Percentiles rank a stretch among this genome's conserved stretches.
phyloP scores from a whole-genome alignment of 2,329 filamentous ascomycete species.

The Alternaria sp. region DNA sequence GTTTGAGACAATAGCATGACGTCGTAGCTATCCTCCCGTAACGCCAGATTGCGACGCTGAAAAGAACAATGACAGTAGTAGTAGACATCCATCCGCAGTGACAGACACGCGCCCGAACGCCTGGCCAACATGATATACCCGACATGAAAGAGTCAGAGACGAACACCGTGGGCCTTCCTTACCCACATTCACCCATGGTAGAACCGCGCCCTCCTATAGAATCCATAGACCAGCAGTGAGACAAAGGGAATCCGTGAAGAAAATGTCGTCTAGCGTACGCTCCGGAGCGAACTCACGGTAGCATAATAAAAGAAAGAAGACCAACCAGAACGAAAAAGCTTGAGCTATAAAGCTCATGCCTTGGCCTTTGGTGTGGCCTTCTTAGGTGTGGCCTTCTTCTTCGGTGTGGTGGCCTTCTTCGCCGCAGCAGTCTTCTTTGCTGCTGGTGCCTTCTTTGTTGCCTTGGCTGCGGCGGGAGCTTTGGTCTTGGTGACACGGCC shows the following conservation, averaged over 20 bases:
- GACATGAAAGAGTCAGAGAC: conserved; percentile 21
- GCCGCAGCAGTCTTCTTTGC: conserved; percentile 48
- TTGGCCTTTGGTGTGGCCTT: conserved; percentile 53
- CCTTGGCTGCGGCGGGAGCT: conserved; percentile 48
- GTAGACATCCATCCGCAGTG: conserved; percentile 3
- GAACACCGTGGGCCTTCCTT: conserved; percentile 25
- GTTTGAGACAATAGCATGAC: conserved; percentile 29
- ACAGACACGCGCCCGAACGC: conserved; percentile 32
- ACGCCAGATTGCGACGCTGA: conserved; percentile 11
- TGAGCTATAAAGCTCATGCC: conserved; percentile 36
- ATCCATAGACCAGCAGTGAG: conserved; percentile 26
- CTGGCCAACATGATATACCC: conserved; percentile 35
- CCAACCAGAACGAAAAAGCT: conserved; percentile 36
- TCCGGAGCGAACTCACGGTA: conserved; percentile 18
- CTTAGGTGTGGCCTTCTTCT: conserved; percentile 60
- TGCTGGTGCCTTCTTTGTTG: conserved; percentile 49
- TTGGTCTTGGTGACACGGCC: conserved; percentile 81
- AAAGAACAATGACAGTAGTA: conserved; percentile 15
- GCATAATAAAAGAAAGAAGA: conserved; percentile 35
- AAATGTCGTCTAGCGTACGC: conserved; percentile 16
- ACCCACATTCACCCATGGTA: conserved; percentile 9
- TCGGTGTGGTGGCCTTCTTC: conserved; percentile 58
- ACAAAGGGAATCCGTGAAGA: conserved; percentile 26
- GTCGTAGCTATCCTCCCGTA: conserved; percentile 27
- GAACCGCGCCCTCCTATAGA: conserved; percentile 15